Base-by-base conservation (phyloP, 2,329 filamentous ascomycete species). In the Arthrobotrys conoides region DNA sequence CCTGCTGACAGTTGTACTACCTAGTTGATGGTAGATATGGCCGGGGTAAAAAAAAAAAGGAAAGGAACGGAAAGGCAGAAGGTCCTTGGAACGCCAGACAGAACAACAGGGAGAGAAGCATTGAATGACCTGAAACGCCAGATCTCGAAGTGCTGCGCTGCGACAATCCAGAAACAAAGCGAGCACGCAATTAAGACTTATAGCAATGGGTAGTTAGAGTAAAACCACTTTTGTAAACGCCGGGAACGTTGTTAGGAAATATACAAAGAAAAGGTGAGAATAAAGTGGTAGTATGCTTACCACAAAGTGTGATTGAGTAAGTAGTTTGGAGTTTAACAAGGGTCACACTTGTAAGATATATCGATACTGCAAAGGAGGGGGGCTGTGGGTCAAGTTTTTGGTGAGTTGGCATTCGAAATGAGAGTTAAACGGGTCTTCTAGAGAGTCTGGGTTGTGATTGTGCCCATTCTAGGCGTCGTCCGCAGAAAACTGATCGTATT, bases 151-250 rank as follows among this genome's bases (percentile, higher is more conserved):
- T 24, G 36, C 36, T 44, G 57, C 55, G 10, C 33, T 41, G 55
- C 18, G 30, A n/a, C 55, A 9, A 18, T 57, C n/a, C 8, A 41
- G n/a, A 59, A 41, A 44, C 20, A 12, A 51, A 2, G 10, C 24
- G 33, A 27, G 20, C 27, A 44, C 36, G 20, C 18, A 61, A 38
- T 38, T 59, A 51, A 61, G 14, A n/a, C 49, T 61, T 22, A 30
- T 22, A 22, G 30, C 46, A 33, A 22, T 18, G 20, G 14, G 53
- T 20, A n/a, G n/a, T n/a, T n/a, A 38, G 6, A 24, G 38, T 30
- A 72, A 57, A 65, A 46, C 41, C 10, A 61, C 66, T 48, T 61
- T 61, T 61, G 3, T 44, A n/a, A 61, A 61, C 36, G 36, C 57
- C 36, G n/a, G 57, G 18, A 61, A 18, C 10, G 55, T 61, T 2